These are phyloP conservation scores for Adenanthera pavonina DNA, from an alignment of 306 rosid species.

Conservation along the genomic window DNA sequence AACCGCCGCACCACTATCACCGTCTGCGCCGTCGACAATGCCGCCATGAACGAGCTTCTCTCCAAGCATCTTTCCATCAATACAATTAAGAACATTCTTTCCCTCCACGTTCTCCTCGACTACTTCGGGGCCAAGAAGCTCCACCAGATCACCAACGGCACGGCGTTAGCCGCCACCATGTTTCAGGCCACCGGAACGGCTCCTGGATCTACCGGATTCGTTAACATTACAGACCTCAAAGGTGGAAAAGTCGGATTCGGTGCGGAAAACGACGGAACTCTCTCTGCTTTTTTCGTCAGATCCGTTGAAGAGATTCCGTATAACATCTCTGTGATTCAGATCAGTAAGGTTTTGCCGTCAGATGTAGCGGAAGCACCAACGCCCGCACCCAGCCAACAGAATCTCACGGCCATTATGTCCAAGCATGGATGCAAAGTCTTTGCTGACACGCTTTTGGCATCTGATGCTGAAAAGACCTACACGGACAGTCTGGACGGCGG, in stretches of 20 bases:
- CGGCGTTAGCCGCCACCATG: conserved; percentile 87
- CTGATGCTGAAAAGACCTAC: conserved; percentile 55
- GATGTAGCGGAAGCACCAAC: conserved; percentile 73
- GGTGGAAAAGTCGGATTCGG: conserved; percentile 88
- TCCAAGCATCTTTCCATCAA: conserved; percentile 55
- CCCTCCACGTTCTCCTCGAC: conserved; percentile 89
- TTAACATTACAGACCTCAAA: conserved; percentile 79
- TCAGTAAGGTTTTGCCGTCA: conserved; percentile 71
- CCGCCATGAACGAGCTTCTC: conserved; percentile 76
- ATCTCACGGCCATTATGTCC: conserved; percentile 68
- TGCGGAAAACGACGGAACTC: conserved; percentile 58
- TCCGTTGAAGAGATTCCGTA: conserved; percentile 74
- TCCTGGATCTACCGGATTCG: conserved; percentile 74
- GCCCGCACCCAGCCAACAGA: conserved; percentile 61
- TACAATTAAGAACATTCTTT: conserved; percentile 80
- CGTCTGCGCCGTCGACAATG: conserved; percentile 81
- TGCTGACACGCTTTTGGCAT: conserved; percentile 54
- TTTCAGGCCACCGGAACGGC: conserved; percentile 88
- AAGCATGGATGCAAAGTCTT: conserved; percentile 75
- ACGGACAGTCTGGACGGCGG: conserved; percentile 62
- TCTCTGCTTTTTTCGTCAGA: conserved; percentile 65
- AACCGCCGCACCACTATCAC: conserved; percentile 70
- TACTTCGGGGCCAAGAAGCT: conserved; percentile 92
- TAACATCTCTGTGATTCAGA: conserved; percentile 81
- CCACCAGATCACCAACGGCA: conserved; percentile 95